A percentile compares a stretch with the other conserved stretches of the same genome.
Evolutionary conservation across 2,329 filamentous ascomycete genomes (phyloP).

Genomic region (Chaetomium strumarium): DNA sequence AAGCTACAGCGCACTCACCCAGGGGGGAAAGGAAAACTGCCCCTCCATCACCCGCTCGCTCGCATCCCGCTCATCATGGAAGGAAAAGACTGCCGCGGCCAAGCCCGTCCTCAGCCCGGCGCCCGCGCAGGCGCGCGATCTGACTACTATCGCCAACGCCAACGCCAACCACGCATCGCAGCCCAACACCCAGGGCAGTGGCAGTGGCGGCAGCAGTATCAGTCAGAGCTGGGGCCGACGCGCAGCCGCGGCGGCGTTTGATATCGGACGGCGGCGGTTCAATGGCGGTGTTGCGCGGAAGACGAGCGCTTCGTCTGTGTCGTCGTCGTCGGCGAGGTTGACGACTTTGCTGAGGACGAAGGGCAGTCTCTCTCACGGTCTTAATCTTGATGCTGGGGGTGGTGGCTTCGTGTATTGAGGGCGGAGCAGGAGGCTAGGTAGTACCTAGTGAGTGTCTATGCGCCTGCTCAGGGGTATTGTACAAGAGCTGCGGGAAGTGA

Average conservation of each 20-base stretch:
- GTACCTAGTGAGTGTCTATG: too few species aligned
- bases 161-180: too few species aligned
- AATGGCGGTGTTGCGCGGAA: conserved; percentile 19
- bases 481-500: too few species aligned
- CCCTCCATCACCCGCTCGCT: not conserved
- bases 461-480: too few species aligned
- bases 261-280: conserved; percentile 14
- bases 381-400: too few species aligned
- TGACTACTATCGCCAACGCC: not conserved
- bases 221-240: conserved; percentile 19
- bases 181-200: not conserved
- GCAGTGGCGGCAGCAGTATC: not conserved
- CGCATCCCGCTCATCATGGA: not conserved
- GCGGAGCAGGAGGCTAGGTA: too few species aligned
- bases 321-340: too few species aligned
- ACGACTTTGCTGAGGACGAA: too few species aligned
- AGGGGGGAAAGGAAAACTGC: not conserved
- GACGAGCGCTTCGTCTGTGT: conserved; percentile 2
- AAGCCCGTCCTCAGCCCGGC: conserved; percentile 6
- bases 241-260: conserved; percentile 19
- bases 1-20: not conserved
- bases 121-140: conserved; percentile 2
- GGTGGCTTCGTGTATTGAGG: too few species aligned
- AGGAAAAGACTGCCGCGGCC: conserved; percentile 4
- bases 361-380: too few species aligned